phyloP scores from a whole-genome alignment of 2,329 filamentous ascomycete genomes.

The Volutella citrinella region DNA sequence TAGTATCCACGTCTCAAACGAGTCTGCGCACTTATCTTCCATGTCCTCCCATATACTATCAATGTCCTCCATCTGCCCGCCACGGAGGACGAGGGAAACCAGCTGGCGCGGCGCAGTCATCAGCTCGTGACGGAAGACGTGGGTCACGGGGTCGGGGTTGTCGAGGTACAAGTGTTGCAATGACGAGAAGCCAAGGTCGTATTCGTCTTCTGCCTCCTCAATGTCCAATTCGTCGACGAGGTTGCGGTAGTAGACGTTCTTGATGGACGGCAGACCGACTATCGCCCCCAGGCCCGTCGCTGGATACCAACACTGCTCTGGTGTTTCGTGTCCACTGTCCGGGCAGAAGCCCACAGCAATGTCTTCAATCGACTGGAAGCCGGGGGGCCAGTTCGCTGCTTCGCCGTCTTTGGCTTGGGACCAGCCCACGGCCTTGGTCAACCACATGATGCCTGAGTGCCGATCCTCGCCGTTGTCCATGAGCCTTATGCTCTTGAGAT shows the following conservation, averaged over 20 bases:
- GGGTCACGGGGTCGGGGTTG: not conserved
- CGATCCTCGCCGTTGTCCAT: not conserved
- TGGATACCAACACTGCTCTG: not conserved
- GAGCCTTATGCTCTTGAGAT: constrained; percentile 11
- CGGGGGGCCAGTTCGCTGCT: constrained; percentile 8
- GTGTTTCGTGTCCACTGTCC: not conserved
- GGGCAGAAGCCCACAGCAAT: constrained; percentile 6
- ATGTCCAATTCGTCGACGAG: not conserved
- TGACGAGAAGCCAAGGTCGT: constrained; percentile 2
- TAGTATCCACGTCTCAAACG: constrained; percentile 5
- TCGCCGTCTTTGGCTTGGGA: not conserved
- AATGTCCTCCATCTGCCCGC: not conserved
- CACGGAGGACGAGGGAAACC: constrained; percentile 2
- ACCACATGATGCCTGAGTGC: constrained; percentile 3
- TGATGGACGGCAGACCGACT: constrained; percentile 7
- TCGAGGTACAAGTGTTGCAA: constrained; percentile 12
- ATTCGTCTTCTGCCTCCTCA: not conserved
- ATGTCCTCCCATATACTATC: not conserved
- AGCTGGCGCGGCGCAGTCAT: not conserved
- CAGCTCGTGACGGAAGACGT: not conserved
- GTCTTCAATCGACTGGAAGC: constrained; percentile 11
- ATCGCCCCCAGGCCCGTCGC: not conserved
- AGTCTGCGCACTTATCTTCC: not conserved
- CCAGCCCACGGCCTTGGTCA: constrained; percentile 3
- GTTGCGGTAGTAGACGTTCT: constrained; percentile 6